phyloP scores from a whole-genome alignment of 495 filamentous ascomycete species.

The Penicillium odoratum region DNA sequence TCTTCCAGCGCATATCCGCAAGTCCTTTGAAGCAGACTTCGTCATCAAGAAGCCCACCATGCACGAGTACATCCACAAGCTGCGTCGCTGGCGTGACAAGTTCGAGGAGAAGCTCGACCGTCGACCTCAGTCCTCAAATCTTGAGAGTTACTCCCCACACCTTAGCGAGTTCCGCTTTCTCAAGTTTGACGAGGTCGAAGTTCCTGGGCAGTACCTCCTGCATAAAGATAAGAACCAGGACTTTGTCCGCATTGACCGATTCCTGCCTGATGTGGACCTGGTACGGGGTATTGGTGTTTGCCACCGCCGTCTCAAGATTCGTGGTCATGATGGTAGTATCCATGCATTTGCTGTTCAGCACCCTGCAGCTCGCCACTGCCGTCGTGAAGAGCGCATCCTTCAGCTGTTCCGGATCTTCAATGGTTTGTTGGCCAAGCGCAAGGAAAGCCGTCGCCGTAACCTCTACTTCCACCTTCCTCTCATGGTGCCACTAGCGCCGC shows the following conservation, averaged over 20 bases:
- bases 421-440: constrained; percentile 80
- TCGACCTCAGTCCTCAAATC: constrained; percentile 62
- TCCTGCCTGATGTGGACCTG: constrained; percentile 90
- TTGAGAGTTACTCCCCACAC: constrained; percentile 83
- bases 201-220: constrained; percentile 94
- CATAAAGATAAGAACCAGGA: constrained; percentile 99
- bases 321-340: constrained; percentile 95
- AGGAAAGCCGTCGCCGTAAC: constrained; percentile 91
- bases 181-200: constrained; percentile 97
- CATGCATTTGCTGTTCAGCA: constrained; percentile 96
- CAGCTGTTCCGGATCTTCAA: constrained; percentile 99
- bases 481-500: constrained; percentile 91
- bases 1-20: constrained; percentile 85
- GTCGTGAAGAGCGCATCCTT: constrained; percentile 90
- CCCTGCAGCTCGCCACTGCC: constrained; percentile 84
- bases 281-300: constrained; percentile 85
- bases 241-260: constrained; percentile 94
- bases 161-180: constrained; percentile 95
- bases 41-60: constrained; percentile 90
- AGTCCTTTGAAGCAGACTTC: constrained; percentile 94
- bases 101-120: constrained; percentile 98
- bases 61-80: constrained; percentile 95
- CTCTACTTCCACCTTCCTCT: constrained; percentile 93
- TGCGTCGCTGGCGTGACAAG: constrained; percentile 93
- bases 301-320: constrained; percentile 89